Evolutionary conservation across 1,284 basidiomycete species (phyloP).

Genomic region (Pascua guehoae): DNA sequence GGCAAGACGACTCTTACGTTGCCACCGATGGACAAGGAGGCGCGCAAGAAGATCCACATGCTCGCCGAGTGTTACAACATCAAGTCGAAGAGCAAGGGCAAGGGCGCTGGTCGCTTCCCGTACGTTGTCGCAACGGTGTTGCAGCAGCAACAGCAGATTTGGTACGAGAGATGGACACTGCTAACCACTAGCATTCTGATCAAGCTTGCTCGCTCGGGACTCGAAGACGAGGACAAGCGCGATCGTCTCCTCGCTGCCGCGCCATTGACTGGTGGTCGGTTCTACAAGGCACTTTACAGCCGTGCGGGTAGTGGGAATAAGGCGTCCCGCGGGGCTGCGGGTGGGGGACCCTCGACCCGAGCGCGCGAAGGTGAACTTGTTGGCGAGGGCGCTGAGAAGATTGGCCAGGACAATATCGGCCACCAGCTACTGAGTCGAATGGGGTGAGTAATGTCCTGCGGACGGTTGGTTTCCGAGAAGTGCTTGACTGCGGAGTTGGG

Average conservation of each 20-base stretch:
- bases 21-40: slow-evolving; percentile 70
- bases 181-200: slow-evolving; percentile 59
- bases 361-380: slow-evolving; percentile 47
- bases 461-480: no score
- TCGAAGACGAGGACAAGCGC: slow-evolving; percentile 59
- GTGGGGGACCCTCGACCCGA: slow-evolving; percentile 27
- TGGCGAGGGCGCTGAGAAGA: slow-evolving; percentile 44
- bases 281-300: slow-evolving; percentile 44
- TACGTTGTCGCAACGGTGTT: slow-evolving; percentile 23
- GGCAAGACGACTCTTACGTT: slow-evolving; percentile 60
- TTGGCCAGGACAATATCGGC: slow-evolving; percentile 49
- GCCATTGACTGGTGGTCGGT: slow-evolving; percentile 27
- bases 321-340: slow-evolving; percentile 6
- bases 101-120: slow-evolving; percentile 57
- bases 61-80: slow-evolving; percentile 70
- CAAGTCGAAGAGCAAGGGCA: slow-evolving; percentile 71
- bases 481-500: not conserved
- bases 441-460: slow-evolving; percentile 31
- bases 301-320: slow-evolving; percentile 3
- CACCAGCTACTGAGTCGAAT: slow-evolving; percentile 47
- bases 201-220: slow-evolving; percentile 60
- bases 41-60: slow-evolving; percentile 69
- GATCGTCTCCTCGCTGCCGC: slow-evolving; percentile 53
- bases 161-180: no score
- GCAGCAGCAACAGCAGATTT: no score